Evolutionary conservation across 2,329 filamentous ascomycete genomes (phyloP).

Genomic region (Nigrospora sphaerica): DNA sequence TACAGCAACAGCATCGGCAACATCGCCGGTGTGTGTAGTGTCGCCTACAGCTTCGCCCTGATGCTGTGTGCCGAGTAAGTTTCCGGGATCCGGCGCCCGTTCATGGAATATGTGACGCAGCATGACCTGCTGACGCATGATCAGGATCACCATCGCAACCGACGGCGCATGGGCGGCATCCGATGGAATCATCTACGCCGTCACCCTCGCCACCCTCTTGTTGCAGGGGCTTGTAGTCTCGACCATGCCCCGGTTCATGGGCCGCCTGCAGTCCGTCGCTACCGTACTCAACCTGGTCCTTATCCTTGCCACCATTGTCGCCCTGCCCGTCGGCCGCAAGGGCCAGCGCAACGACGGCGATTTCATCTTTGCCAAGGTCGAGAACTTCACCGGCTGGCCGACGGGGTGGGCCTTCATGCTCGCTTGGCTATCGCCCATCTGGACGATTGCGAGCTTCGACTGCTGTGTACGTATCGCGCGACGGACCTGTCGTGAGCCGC

Average conservation of each 20-base stretch:
- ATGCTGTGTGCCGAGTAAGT: constrained; percentile 1
- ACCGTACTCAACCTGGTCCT: background rate
- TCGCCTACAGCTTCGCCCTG: background rate
- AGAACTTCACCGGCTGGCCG: background rate
- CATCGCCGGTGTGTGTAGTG: background rate
- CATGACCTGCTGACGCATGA: no score
- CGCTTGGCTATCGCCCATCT: background rate
- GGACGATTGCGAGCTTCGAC: background rate
- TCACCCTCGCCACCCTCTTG: background rate
- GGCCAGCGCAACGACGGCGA: background rate
- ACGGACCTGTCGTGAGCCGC: no score
- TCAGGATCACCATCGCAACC: background rate
- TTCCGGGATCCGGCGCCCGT: background rate
- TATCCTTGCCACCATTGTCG: background rate
- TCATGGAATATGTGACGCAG: no score
- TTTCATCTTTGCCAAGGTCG: background rate
- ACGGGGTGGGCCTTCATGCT: constrained; percentile 1
- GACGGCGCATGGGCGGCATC: background rate
- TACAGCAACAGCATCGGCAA: background rate
- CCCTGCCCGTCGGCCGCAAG: background rate
- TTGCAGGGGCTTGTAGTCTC: background rate
- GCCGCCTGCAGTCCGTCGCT: background rate
- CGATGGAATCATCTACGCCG: background rate
- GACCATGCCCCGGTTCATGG: background rate
- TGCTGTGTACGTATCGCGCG: background rate